Evolutionary conservation across 2,329 filamentous ascomycete species (phyloP), one percentile per base, ranked within the genome.

Genomic region (Blastomyces parvus): DNA sequence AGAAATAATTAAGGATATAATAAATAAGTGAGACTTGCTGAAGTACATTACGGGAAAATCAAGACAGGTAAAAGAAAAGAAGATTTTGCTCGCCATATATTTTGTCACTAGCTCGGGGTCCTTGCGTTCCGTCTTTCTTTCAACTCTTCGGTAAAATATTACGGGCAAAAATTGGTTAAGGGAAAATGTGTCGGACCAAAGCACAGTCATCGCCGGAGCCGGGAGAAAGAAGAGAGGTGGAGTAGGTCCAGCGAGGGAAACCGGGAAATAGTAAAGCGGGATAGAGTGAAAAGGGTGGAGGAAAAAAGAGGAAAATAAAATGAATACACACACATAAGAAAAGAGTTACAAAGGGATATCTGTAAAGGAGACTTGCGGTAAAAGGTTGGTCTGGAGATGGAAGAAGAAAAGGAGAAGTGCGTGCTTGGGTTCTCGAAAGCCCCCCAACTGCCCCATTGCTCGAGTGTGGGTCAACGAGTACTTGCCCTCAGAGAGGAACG

Each of bases 291-390:
- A n/a, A 59, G 14, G 36, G 11, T 9, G 27, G 27, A 55, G 27
- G n/a, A 66, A 66, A 62, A 61, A 65, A 53, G 46, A 66, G 66
- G 64, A 66, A 62, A 62, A 66, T 62, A 71, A 66, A 62, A 2
- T 55, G 42, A 55, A 33, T 22, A 60, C 8, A 63, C 36, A 59
- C 19, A 63, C 62, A 56, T 40, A 68, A 68, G 63, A 71, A 70
- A 70, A 69, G 69, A 69, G 69, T 69, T 68, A 70, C 74, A 72
- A 46, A 65, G 70, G 71, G 72, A 75, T 76, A 76, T 75, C 70
- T 72, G 73, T 70, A 74, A 75, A 69, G 69, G 69, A 68, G 67
- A 33, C 40, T 59, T 33, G 22, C n/a, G 40, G 57, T 30, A 27
- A 25, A 36, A 17, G n/a, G 17, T 46, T 59, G 40, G 57, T 17